Evolutionary conservation across 331 rosid species (phyloP).

Genomic region (Quercus tomentella): DNA sequence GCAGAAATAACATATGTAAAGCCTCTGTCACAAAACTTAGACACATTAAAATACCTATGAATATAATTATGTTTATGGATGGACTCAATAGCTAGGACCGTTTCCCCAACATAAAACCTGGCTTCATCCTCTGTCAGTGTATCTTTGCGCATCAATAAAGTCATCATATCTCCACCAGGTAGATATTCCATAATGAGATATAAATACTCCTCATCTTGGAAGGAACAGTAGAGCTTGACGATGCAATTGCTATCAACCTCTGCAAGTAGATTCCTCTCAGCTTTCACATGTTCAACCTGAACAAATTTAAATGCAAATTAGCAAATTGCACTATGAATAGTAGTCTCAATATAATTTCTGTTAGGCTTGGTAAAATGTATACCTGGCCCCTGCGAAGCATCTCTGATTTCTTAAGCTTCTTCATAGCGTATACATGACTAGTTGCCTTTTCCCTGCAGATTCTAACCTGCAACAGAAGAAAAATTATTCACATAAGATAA

Average conservation of each 20-base stretch:
- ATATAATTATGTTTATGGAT: slow-evolving; percentile 95
- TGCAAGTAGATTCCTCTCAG: slow-evolving; percentile 96
- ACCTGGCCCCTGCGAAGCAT: slow-evolving; percentile 99
- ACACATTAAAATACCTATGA: slow-evolving; percentile 62
- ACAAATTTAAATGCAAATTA: slow-evolving; percentile 14
- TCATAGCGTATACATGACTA: slow-evolving; percentile 96
- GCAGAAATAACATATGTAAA: slow-evolving; percentile 9
- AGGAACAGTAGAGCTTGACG: slow-evolving; percentile 88
- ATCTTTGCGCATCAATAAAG: slow-evolving; percentile 95
- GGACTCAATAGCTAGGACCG: slow-evolving; percentile 89
- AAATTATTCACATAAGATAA: background rate
- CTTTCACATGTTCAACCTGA: slow-evolving; percentile 99
- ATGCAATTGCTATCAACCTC: slow-evolving; percentile 98
- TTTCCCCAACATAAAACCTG: slow-evolving; percentile 92
- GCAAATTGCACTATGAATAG: slow-evolving; percentile 5
- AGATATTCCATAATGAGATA: slow-evolving; percentile 98
- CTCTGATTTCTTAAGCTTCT: slow-evolving; percentile 98
- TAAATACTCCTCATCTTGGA: slow-evolving; percentile 89
- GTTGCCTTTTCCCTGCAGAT: slow-evolving; percentile 90
- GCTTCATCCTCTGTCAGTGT: slow-evolving; percentile 92
- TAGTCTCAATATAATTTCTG: slow-evolving; percentile 6
- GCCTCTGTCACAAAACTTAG: slow-evolving; percentile 1
- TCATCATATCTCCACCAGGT: slow-evolving; percentile 99
- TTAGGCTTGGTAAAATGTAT: background rate
- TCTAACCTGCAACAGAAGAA: slow-evolving; percentile 58